Base-by-base conservation (phyloP, 768 basidiomycete species). In the Coprinopsis sp. region DNA sequence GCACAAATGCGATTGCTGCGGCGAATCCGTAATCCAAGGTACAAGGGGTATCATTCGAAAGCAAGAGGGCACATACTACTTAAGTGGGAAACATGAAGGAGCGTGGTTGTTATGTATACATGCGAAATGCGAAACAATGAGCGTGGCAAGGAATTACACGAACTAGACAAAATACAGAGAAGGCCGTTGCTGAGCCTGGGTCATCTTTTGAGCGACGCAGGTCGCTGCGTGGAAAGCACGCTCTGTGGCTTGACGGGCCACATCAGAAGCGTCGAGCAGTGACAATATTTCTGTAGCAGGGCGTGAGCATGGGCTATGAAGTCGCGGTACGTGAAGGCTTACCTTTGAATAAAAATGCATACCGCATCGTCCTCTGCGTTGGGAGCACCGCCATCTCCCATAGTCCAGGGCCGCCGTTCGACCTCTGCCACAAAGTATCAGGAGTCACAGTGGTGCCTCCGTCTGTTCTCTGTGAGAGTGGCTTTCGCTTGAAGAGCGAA, bases 341-440 rank as follows among this genome's bases (percentile, higher is more conserved):
- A 80, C 82, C 82, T 70, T 67, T 74, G 51, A 77, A 83, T 33
- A 82, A 64, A 30, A 84, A 56, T 2, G 77, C 78, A 58, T 84
- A 83, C 50, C 82, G 69, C 62, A 76, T 76, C n/a, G 82, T 71
- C 16, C 83, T 68, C 56, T 85, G 81, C 12, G 75, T 73, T 14
- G 82, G 82, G 52, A 78, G 65, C 44, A 85, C 82, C 2, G 81
- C 80, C 23, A 85, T 58, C 47, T 84, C 83, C 42, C 80, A 66
- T 19, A 81, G 68, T 24, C 56, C 51, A 37, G 49, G 63, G 49
- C 55, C 58, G 28, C 47, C 34, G 8, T 25, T 33, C 30, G 25
- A 37, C 25, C n/a, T 36, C 41, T 51, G 25, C 19, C 28, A 34
- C 24, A 46, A 41, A 12, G 44, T 28, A 30, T 48, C 49, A 12